Evolutionary conservation across 2,329 filamentous ascomycete genomes (phyloP).

Genomic region (Exophiala alcalophila): DNA sequence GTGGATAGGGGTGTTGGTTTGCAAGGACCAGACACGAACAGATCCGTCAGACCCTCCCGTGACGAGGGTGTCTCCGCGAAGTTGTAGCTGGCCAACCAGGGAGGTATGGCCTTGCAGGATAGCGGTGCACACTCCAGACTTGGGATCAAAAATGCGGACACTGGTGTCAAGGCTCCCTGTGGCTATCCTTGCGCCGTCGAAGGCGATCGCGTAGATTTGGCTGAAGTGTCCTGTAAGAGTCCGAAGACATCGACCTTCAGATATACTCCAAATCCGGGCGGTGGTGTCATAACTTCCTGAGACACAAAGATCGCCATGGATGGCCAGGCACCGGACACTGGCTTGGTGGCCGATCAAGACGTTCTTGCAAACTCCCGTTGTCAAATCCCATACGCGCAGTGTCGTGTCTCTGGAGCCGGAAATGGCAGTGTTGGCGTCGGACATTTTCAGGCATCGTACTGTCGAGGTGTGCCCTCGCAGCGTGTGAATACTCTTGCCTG

Average conservation of each 20-base stretch:
- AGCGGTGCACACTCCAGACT: slow-evolving; percentile 79
- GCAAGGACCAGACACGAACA: slow-evolving; percentile 91
- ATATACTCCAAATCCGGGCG: slow-evolving; percentile 96
- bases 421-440: slow-evolving; percentile 86
- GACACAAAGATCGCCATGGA: slow-evolving; percentile 95
- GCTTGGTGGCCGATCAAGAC: slow-evolving; percentile 93
- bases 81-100: slow-evolving; percentile 91
- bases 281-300: slow-evolving; percentile 98
- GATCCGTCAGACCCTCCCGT: slow-evolving; percentile 95
- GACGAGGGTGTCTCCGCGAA: slow-evolving; percentile 90
- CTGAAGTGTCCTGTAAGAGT: slow-evolving; percentile 94
- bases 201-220: slow-evolving; percentile 97
- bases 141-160: slow-evolving; percentile 93
- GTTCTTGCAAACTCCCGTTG: slow-evolving; percentile 81
- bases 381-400: slow-evolving; percentile 90
- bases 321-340: slow-evolving; percentile 90
- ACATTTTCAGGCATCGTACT: slow-evolving; percentile 96
- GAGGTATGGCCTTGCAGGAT: slow-evolving; percentile 96
- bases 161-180: slow-evolving; percentile 96
- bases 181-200: slow-evolving; percentile 88
- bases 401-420: slow-evolving; percentile 95
- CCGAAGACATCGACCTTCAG: slow-evolving; percentile 85
- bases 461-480: slow-evolving; percentile 94
- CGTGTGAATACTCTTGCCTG: slow-evolving; percentile 75
- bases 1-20: slow-evolving; percentile 88